Percentiles rank a stretch among this genome's conserved stretches.
These are phyloP conservation scores for Globisporangium perplexum DNA, from an alignment of 352 stramenopile genomes.

Conservation along the genomic window DNA sequence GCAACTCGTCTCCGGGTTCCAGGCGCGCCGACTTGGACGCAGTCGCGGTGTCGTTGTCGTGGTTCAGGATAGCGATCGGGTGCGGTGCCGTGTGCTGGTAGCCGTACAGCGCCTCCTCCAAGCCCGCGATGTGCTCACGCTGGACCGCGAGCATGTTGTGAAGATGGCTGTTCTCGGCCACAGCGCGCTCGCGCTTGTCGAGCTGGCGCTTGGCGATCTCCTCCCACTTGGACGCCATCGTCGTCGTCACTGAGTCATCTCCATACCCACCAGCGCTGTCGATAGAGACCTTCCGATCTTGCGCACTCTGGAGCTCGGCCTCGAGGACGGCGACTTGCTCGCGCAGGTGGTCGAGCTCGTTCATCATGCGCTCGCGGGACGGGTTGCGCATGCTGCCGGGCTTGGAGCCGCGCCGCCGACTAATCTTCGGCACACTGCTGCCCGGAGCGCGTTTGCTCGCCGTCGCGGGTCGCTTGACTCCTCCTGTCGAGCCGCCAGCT, in stretches of 20 bases:
- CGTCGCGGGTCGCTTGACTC: not conserved
- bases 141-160: conserved; percentile 7
- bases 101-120: conserved; percentile 9
- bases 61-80: not conserved
- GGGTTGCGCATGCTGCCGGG: conserved; percentile 10
- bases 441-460: not conserved
- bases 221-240: conserved; percentile 3
- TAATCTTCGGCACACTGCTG: not conserved
- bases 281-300: not conserved
- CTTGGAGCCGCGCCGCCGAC: not conserved
- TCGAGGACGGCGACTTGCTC: conserved; percentile 18
- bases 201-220: conserved; percentile 11
- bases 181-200: not conserved
- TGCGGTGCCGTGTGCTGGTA: not conserved
- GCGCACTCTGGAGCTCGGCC: conserved; percentile 7
- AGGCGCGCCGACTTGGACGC: conserved; percentile 3
- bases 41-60: not conserved
- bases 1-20: conserved; percentile 6
- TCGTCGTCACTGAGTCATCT: not conserved
- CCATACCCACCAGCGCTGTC: not conserved
- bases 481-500: not conserved
- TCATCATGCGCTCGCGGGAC: conserved; percentile 17
- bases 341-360: conserved; percentile 18
- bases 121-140: conserved; percentile 1
- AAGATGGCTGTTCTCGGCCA: conserved; percentile 7